Conservation (phyloP, 129 eudicot genomes). For the Arctium minus region DNA sequence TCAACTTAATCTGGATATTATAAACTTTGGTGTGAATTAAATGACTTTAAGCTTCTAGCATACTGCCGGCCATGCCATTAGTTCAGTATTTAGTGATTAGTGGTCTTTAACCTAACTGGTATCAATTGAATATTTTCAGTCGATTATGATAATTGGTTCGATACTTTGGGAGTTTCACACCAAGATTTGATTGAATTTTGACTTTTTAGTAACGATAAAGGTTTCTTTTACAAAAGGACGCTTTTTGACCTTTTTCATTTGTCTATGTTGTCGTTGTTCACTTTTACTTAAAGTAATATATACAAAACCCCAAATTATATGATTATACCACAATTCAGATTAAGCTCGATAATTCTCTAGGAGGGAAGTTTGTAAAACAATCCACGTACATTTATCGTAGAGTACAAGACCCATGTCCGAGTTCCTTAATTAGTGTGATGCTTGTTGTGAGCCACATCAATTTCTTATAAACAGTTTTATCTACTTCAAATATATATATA, state of each 20-base stretch:
- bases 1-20: too few relatives aligned
- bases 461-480: too few relatives aligned
- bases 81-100: too few relatives aligned
- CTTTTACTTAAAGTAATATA: background rate
- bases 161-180: background rate
- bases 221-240: background rate
- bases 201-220: background rate
- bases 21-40: too few relatives aligned
- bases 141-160: background rate
- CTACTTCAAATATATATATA: background rate
- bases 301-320: background rate
- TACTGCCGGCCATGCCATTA: too few relatives aligned
- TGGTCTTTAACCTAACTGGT: too few relatives aligned
- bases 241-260: background rate
- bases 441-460: too few relatives aligned
- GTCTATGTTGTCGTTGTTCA: background rate
- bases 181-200: background rate
- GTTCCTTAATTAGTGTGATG: too few relatives aligned
- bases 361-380: background rate
- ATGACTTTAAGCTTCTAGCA: too few relatives aligned
- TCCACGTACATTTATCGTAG: background rate
- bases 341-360: background rate
- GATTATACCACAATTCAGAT: background rate
- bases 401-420: background rate
- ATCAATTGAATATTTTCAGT: background rate